A percentile compares a stretch with the other conserved stretches of the same genome.
Evolutionary conservation across 768 basidiomycete genomes (phyloP).

Genomic region (Boletus edulis): DNA sequence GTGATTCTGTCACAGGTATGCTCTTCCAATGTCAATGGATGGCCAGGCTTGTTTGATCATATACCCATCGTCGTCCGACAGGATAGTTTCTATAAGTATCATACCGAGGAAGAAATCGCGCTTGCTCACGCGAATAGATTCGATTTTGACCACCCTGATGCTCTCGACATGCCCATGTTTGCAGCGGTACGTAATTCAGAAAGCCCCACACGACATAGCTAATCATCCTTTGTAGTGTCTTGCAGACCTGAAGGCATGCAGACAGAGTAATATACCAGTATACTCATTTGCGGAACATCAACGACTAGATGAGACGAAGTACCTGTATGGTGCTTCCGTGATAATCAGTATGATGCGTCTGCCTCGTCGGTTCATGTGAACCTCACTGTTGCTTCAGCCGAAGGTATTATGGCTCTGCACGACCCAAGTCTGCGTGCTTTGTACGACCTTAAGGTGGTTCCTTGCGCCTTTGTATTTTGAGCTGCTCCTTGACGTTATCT

Average conservation of each 20-base stretch:
- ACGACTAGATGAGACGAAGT: slow-evolving; percentile 72
- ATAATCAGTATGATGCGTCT: slow-evolving; percentile 63
- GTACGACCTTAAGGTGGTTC: slow-evolving; percentile 84
- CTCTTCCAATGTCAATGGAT: neutral
- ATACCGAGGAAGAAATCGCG: slow-evolving; percentile 73
- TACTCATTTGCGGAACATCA: slow-evolving; percentile 95
- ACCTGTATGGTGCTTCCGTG: slow-evolving; percentile 90
- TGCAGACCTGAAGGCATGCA: slow-evolving; percentile 79
- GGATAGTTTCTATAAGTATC: slow-evolving; percentile 93
- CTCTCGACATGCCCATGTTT: slow-evolving; percentile 89
- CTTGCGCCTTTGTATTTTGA: neutral
- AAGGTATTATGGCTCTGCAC: slow-evolving; percentile 89
- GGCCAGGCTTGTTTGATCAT: neutral
- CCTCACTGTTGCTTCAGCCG: slow-evolving; percentile 45
- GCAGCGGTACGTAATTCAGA: slow-evolving; percentile 52
- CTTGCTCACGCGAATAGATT: slow-evolving; percentile 79
- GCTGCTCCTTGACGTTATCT: neutral
- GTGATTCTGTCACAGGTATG: slow-evolving; percentile 86
- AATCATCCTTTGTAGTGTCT: slow-evolving; percentile 57
- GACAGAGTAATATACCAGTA: slow-evolving; percentile 84
- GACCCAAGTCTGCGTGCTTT: slow-evolving; percentile 74
- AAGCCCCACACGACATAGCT: neutral
- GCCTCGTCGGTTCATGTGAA: neutral
- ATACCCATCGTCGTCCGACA: slow-evolving; percentile 28
- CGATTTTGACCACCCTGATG: slow-evolving; percentile 91